Evolutionary conservation across 108 stramenopile genomes (phyloP), one percentile per base, ranked within the genome.

Genomic region (Fragilariopsis cylindrus): DNA sequence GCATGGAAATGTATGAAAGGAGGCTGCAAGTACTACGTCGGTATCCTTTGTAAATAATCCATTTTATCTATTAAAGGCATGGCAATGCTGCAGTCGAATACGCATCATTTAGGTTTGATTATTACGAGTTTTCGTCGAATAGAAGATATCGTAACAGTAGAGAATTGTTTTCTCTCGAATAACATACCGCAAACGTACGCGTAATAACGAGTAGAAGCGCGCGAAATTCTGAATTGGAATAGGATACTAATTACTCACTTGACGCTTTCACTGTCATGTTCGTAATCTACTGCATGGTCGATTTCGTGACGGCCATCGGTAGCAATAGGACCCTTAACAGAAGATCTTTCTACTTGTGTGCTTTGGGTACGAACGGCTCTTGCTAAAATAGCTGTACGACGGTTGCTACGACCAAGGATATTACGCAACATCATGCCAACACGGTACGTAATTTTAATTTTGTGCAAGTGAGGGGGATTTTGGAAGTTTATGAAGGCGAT

Each of bases 301-400:
- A 94, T 83, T 81, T 97, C 95, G 66, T 97, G 97, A 46, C 90
- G 86, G 4, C 92, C 92, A 79, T 93, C 92, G 42, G 73, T 68
- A 13, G 87, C 92, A 72, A 93, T 87, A n/a, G 90, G 90, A 42
- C 88, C 87, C 16, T 74, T 72, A 19, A 11, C 11, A 4, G 71
- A 66, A 42, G 73, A 57, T 18, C 65, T 65, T 15, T 80, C 72
- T 12, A 78, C 76, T 52, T 74, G 62, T 49, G 79, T 84, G 74
- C 79, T 77, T 54, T 80, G 65, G 3, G 72, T 72, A 45, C 78
- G 78, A 62, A 72, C 57, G 43, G 72, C 65, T 60, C 41, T 43
- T 43, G 52, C 40, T 12, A 71, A 48, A 13, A 56, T 5, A 57
- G 56, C 18, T 13, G 48, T 13, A n/a, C 7, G 3, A 47, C 70